These are phyloP conservation scores for Alternaria consortialis DNA, from an alignment of 2,329 filamentous ascomycete species.

Conservation along the genomic window DNA sequence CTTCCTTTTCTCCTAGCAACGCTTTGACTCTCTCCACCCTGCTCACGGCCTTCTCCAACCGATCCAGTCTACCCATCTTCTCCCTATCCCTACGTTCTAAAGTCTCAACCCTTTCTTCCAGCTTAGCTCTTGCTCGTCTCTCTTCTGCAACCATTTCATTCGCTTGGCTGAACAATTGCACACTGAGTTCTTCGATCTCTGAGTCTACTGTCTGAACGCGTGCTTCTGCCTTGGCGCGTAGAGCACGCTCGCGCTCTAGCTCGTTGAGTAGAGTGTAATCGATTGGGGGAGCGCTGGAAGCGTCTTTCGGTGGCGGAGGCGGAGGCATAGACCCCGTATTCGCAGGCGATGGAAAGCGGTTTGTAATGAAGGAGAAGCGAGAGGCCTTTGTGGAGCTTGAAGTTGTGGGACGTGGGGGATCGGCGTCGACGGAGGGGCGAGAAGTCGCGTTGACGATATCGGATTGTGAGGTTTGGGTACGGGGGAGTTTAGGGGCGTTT, in stretches of 20 bases:
- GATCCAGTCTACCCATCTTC: constrained; percentile 73
- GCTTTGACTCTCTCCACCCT: constrained; percentile 75
- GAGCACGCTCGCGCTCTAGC: constrained; percentile 70
- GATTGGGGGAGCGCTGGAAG: constrained; percentile 22
- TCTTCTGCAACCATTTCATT: constrained; percentile 88
- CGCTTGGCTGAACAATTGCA: constrained; percentile 79
- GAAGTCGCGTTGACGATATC: constrained; percentile 23
- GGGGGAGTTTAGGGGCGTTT: constrained; percentile 8
- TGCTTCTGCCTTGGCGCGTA: constrained; percentile 74
- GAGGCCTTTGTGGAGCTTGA: constrained; percentile 44
- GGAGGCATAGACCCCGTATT: constrained; percentile 40
- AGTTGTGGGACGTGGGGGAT: constrained; percentile 41
- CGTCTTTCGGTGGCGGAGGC: constrained; percentile 37
- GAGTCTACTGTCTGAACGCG: constrained; percentile 71
- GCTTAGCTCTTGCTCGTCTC: constrained; percentile 71
- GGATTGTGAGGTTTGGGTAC: constrained; percentile 20
- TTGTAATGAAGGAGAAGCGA: constrained; percentile 57
- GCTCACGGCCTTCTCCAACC: constrained; percentile 73
- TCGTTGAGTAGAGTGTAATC: constrained; percentile 66
- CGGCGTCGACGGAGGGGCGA: constrained; percentile 32
- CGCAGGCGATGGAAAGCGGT: constrained; percentile 47
- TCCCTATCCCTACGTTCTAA: constrained; percentile 75
- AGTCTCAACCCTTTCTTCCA: constrained; percentile 74
- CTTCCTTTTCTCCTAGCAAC: constrained; percentile 57
- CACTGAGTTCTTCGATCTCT: constrained; percentile 82